Evolutionary conservation across 139 green algal species (phyloP), one percentile per base, ranked within the genome.

Genomic region (Haematococcus sp.): DNA sequence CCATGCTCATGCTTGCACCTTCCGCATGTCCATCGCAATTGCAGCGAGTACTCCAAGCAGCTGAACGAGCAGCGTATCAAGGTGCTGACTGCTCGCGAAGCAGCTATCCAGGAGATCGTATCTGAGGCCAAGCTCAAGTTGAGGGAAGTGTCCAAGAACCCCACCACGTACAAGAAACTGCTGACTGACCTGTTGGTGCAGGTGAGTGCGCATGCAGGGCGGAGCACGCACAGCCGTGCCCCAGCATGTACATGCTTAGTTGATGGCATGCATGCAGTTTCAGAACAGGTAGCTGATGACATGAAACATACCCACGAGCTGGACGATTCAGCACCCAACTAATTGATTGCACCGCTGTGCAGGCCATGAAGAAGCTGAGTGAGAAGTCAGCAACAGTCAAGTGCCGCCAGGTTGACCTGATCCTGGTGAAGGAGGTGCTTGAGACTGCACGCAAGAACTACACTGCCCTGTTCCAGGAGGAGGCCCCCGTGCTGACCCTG

Each of bases 31-130:
- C 63, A 69, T 20, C 15, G 2, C 31, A 33, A 5, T 31, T 76
- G 78, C 87, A 97, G 92, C 54, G 96, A 98, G 74, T 94, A 92
- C 82, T 98, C 93, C 61, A 98, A 97, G 88, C 90, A 97, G 74
- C 84, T 98, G 27, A 99, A 99, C 77, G 91, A 94, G 52, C 87
- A 87, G 65, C 87, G 96, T 3, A 72, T 99, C 17, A 94, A 93
- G 77, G 87, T 99, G n/a, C 87, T 99, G 40, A 82, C 92, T 40
- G 94, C 95, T 27, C 83, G 89, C 32, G 92, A 99, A 68, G 83
- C 89, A 2, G 89, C 91, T 44, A 90, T 98, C 54, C 87, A 93
- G 70, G 77, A 84, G 65, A 80, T 84, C 58, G 67, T 86, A 3
- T 19, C 58, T 25, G 86, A 88, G 63, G 90, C 91, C 1, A 84